Base-by-base conservation (phyloP, 2,329 filamentous ascomycete genomes). In the Stagonosporopsis cucurbitacearum region DNA sequence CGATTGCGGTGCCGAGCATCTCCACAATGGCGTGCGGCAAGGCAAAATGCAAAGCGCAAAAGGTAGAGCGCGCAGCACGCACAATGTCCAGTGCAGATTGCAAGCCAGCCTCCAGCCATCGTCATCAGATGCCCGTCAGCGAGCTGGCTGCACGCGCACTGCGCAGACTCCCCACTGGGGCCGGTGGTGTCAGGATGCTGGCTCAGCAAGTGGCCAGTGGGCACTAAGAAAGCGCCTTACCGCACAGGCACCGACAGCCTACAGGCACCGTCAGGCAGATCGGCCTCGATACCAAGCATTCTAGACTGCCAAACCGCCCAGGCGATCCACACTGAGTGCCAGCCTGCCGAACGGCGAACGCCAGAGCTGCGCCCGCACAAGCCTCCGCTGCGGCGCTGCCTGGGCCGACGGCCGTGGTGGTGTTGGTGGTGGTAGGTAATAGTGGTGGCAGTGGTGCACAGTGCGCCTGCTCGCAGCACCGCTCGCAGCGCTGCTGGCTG, bases 261-360 rank as follows among this genome's bases (percentile, higher is more conserved):
- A 46, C 42, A 54, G 44, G 52, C 52, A 49, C 52, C 36, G 40
- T 25, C 41, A 52, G 49, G 41, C 40, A 30, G 23, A 25, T 26
- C 40, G 19, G 13, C 4, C 17, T 28, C 20, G n/a, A 25, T 30
- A 55, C 53, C 47, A 56, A 56, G 53, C 53, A 56, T 56, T 56
- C 53, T 56, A 56, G 53, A 56, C 53, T 56, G 46, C 41, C 46
- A 50, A 54, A 45, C 49, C 49, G 45, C 48, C 45, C 32, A 23
- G 48, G 23, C 30, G 33, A 45, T 50, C 35, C 46, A 32, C 53
- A 35, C 36, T 47, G n/a, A n/a, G n/a, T n/a, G 33, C 41, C 53
- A 46, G 35, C 36, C 45, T 51, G 47, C 53, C 53, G 47, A 56
- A 47, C 47, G 47, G 47, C 53, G 47, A 56, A 47, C 47, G 47